These are phyloP conservation scores for Vachellia pachyceras DNA, from an alignment of 306 rosid species.

Conservation along the genomic window DNA sequence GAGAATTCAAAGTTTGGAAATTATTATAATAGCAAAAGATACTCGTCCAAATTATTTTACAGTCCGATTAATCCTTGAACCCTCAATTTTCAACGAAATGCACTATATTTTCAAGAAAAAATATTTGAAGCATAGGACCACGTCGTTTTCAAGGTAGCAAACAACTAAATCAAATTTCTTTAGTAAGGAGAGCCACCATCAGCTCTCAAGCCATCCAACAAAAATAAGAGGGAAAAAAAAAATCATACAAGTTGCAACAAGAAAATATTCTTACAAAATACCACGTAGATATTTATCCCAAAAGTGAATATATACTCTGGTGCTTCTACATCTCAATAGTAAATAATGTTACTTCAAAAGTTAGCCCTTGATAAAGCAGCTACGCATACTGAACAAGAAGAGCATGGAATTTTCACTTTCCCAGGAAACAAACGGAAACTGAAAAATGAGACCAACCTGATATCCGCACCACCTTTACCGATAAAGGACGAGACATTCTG, in stretches of 20 bases:
- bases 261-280: not conserved
- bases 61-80: not conserved
- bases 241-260: not conserved
- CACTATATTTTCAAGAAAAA: not conserved
- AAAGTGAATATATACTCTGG: not conserved
- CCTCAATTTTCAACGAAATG: not conserved
- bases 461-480: conserved; percentile 76
- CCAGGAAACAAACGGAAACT: not conserved
- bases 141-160: not conserved
- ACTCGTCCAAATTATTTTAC: not conserved
- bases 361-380: not conserved
- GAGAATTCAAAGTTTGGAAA: not conserved
- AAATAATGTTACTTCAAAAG: too few species aligned
- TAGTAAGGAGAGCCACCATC: not conserved
- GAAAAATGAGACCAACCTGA: conserved; percentile 60
- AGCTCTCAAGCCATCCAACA: not conserved
- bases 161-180: not conserved
- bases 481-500: conserved; percentile 70
- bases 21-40: not conserved
- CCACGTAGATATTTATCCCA: conserved; percentile 1
- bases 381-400: not conserved
- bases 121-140: not conserved
- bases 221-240: not conserved
- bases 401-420: not conserved
- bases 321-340: not conserved